A percentile compares a stretch with the other conserved stretches of the same genome.
Conservation (phyloP, 176 grass and related monocot genomes). For the Oryza australiensis region DNA sequence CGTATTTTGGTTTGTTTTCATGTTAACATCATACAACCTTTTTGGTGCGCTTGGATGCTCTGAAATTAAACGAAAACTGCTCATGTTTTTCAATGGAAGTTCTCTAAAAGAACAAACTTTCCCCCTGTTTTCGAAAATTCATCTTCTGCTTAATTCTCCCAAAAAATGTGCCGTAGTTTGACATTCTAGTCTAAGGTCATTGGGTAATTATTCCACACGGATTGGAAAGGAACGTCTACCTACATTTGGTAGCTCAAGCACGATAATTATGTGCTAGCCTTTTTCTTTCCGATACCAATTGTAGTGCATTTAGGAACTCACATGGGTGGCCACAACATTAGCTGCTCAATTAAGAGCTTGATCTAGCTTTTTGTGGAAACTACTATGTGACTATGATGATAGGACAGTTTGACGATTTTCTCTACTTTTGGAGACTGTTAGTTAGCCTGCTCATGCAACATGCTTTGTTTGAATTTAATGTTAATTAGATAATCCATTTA, state of each 20-base stretch:
- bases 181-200: not conserved
- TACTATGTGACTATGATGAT: not conserved
- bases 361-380: not conserved
- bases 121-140: not conserved
- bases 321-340: not conserved
- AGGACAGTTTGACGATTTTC: not conserved
- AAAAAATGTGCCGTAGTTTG: not conserved
- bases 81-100: not conserved
- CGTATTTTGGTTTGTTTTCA: not conserved
- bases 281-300: constrained; percentile 32
- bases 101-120: not conserved
- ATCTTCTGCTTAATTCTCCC: not conserved
- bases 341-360: constrained; percentile 3
- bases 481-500: not conserved
- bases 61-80: not conserved
- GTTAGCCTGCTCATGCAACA: not conserved
- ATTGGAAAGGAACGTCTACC: constrained; percentile 12
- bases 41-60: not conserved
- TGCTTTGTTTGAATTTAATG: not conserved
- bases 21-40: constrained; percentile 2
- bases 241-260: constrained; percentile 14
- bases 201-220: constrained; percentile 7
- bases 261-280: constrained; percentile 13
- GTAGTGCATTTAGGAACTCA: constrained; percentile 15
- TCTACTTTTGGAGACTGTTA: not conserved